Conservation (phyloP, 179 eudicot species). For the Nepenthes alata region DNA sequence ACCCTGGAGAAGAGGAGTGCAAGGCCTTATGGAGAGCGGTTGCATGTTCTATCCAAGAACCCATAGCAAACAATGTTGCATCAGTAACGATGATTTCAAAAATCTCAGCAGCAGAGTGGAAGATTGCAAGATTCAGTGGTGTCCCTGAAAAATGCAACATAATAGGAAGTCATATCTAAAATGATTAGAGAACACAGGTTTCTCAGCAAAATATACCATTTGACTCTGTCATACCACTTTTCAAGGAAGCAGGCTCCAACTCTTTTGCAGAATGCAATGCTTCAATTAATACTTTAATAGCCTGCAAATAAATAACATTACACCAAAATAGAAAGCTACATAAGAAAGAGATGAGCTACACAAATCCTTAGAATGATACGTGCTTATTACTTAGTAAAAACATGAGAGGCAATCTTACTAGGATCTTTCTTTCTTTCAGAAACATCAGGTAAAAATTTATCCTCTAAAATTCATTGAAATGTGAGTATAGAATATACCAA, state of each 20-base stretch:
- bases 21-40: constrained; percentile 71
- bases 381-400: too few relatives aligned
- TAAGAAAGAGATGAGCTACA: background rate
- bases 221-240: constrained; percentile 34
- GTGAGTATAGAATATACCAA: constrained; percentile 1
- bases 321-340: background rate
- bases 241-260: constrained; percentile 44
- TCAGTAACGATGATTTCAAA: constrained; percentile 86
- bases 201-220: background rate
- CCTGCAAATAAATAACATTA: constrained; percentile 30
- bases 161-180: background rate
- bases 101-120: constrained; percentile 91
- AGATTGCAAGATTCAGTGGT: constrained; percentile 82
- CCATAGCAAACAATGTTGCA: constrained; percentile 64
- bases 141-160: constrained; percentile 43
- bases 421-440: too few relatives aligned
- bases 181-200: background rate
- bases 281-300: constrained; percentile 58
- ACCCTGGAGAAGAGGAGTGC: constrained; percentile 89
- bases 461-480: background rate
- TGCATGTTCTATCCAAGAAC: constrained; percentile 86
- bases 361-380: background rate
- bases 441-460: constrained; percentile 1
- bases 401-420: too few relatives aligned
- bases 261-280: constrained; percentile 83